Conservation (phyloP, 805 yeast genomes). For the Myxozyma nipponensis region DNA sequence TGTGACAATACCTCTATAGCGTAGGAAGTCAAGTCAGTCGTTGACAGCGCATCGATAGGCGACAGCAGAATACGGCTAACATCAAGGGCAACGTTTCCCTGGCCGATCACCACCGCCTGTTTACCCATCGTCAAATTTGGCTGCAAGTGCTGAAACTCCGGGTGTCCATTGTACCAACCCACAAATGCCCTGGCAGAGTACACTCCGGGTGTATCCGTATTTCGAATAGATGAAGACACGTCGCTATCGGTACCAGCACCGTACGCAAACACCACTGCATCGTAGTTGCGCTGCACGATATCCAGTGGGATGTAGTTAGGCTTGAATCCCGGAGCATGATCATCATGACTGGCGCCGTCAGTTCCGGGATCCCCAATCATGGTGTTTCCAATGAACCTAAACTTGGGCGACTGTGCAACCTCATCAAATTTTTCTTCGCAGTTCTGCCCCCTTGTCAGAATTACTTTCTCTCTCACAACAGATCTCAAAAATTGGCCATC, state of each 20-base stretch:
- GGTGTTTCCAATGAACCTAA: constrained; percentile 68
- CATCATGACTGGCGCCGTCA: not conserved
- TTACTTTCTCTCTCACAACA: not conserved
- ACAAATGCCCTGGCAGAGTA: constrained; percentile 81
- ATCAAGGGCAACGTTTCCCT: constrained; percentile 95
- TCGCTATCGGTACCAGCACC: constrained; percentile 63
- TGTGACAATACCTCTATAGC: constrained; percentile 54
- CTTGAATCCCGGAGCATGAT: not conserved
- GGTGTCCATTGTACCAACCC: constrained; percentile 95
- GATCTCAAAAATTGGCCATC: not conserved
- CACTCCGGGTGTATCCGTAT: constrained; percentile 59
- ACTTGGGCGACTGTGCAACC: constrained; percentile 39
- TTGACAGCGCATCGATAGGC: constrained; percentile 52
- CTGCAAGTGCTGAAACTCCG: constrained; percentile 48
- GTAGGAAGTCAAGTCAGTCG: constrained; percentile 66
- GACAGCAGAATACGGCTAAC: constrained; percentile 75
- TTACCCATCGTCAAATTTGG: constrained; percentile 61
- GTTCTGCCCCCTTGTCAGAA: constrained; percentile 29
- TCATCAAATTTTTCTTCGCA: constrained; percentile 67
- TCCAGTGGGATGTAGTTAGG: constrained; percentile 48
- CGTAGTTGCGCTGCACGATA: constrained; percentile 53
- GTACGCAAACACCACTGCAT: constrained; percentile 74
- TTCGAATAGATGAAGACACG: constrained; percentile 50
- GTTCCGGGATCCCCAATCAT: constrained; percentile 49
- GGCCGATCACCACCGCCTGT: constrained; percentile 81